Conservation (phyloP, 1,284 basidiomycete species). For the Pseudozyma tsukubaensis region DNA sequence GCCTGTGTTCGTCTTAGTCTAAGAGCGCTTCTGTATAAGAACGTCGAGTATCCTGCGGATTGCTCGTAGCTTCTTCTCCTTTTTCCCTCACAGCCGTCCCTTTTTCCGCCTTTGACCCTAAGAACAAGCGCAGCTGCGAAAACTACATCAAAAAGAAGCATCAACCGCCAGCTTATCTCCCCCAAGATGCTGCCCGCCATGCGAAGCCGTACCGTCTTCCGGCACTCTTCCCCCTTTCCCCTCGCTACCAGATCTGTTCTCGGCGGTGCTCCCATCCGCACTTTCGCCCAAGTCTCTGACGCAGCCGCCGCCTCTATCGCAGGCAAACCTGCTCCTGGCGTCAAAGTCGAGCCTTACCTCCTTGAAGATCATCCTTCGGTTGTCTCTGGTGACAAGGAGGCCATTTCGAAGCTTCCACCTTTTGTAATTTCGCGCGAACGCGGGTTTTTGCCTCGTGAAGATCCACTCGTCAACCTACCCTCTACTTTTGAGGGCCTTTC, state of each 20-base stretch:
- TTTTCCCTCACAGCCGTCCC: not conserved
- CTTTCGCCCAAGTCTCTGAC: constrained; percentile 45
- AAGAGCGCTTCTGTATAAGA: too few species aligned
- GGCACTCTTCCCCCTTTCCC: not conserved
- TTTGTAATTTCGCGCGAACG: constrained; percentile 54
- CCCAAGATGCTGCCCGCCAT: constrained; percentile 29
- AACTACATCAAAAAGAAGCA: not conserved
- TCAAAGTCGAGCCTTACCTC: constrained; percentile 51
- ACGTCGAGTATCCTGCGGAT: too few species aligned
- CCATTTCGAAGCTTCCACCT: constrained; percentile 49
- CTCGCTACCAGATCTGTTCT: too few species aligned
- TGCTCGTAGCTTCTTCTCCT: too few species aligned
- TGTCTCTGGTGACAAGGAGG: constrained; percentile 28
- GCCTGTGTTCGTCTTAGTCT: too few species aligned
- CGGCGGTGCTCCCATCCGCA: constrained; percentile 1
- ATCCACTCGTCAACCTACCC: constrained; percentile 57
- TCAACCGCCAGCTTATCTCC: not conserved
- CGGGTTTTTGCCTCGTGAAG: constrained; percentile 57
- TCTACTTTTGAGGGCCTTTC: constrained; percentile 46
- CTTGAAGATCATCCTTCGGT: constrained; percentile 52
- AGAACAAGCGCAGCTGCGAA: not conserved
- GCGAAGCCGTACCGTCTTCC: constrained; percentile 27
- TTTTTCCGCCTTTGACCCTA: not conserved
- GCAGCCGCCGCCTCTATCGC: constrained; percentile 17
- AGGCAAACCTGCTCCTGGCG: not conserved